Percentiles rank a stretch among this genome's conserved stretches.
Conservation (phyloP, 768 basidiomycete species). For the Leccinum longicurvipes region DNA sequence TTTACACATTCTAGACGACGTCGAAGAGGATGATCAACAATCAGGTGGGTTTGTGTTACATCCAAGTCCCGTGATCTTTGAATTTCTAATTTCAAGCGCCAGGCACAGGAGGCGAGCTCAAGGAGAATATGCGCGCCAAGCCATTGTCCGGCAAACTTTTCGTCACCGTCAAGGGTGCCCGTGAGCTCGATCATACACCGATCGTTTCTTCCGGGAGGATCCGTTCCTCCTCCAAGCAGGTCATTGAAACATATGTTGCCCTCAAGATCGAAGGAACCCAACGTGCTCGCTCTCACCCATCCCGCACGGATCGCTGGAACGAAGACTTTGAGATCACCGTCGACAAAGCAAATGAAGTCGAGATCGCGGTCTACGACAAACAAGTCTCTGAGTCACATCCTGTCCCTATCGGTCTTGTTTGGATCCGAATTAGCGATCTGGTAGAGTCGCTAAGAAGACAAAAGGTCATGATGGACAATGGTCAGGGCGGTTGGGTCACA, state of each 20-base stretch:
- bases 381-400: conserved; percentile 77
- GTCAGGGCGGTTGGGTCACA: conserved; percentile 94
- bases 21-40: conserved; percentile 80
- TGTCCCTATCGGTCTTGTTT: conserved; percentile 89
- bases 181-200: conserved; percentile 94
- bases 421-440: conserved; percentile 91
- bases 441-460: conserved; percentile 91
- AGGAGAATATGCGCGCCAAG: conserved; percentile 90
- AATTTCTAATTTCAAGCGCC: conserved; percentile 33
- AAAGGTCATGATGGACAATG: conserved; percentile 82
- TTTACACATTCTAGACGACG: conserved; percentile 88
- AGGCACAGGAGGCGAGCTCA: conserved; percentile 77
- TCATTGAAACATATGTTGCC: conserved; percentile 82
- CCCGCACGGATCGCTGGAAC: conserved; percentile 95
- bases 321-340: conserved; percentile 96
- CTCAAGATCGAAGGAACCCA: conserved; percentile 97
- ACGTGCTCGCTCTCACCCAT: conserved; percentile 86
- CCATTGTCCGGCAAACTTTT: conserved; percentile 90
- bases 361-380: conserved; percentile 93
- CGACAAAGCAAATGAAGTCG: conserved; percentile 98
- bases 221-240: conserved; percentile 77
- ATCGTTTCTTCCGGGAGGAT: conserved; percentile 54
- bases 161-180: conserved; percentile 84
- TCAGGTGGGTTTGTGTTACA: conserved; percentile 38
- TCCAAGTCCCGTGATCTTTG: neutral